Base-by-base conservation (phyloP, 768 basidiomycete genomes). In the Pleurotus sapidus region DNA sequence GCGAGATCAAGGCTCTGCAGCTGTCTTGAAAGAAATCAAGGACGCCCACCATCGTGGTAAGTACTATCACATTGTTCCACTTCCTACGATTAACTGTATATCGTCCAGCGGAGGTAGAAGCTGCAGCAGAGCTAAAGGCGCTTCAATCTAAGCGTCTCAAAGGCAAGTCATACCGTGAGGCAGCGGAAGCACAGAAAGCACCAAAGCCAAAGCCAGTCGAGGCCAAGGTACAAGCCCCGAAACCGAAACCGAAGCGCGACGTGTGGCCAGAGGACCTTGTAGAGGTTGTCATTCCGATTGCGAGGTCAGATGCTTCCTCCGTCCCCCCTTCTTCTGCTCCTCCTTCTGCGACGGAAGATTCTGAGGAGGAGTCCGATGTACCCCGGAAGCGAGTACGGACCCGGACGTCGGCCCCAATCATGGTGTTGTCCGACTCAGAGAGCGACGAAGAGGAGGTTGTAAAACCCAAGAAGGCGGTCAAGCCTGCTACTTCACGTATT, bases 141-240 rank as follows among this genome's bases (percentile, higher is more conserved):
- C 30, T 75, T 55, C 66, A 78, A 57, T 69, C 84, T 17, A 93
- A 92, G 66, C 82, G 92, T 40, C 74, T 92, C 48, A 89, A 85
- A 67, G 92, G 92, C 39, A 87, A 85, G 66, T 74, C 80, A 2
- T 92, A 92, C 67, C 83, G 86, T 30, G 80, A 87, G 3, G 85
- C 84, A 24, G 79, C 71, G 1, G 78, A 76, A 30, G 77, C 76
- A 61, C 67, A 75, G 60, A 65, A 65, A 49, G 57, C 34, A 25
- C 59, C 27, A 46, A 57, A 55, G 38, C 48, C 30, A 59, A 3
- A 25, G 58, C 47, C 7, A 49, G 61, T 27, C 34, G 56, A 3
- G 18, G 48, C 37, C 50, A 65, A 51, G 49, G 63, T 46, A 46
- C 57, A 27, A 39, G 42, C 27, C 5, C 53, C 56, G 23, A 50